These are phyloP conservation scores for Tylopilus orsonianus DNA, from an alignment of 1,284 basidiomycete species.

Conservation along the genomic window DNA sequence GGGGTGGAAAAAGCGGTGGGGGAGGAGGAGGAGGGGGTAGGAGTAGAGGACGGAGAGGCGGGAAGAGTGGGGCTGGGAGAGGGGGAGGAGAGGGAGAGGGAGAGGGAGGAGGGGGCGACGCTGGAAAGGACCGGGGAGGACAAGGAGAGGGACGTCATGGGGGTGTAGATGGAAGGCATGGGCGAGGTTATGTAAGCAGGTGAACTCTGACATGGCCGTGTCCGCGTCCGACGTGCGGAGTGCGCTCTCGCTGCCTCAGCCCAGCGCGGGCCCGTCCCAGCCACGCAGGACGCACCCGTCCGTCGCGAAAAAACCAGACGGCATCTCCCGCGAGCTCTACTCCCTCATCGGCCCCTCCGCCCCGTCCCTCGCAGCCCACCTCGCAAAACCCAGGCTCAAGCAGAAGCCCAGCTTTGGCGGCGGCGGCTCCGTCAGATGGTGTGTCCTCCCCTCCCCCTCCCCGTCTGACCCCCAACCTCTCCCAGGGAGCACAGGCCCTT, in stretches of 20 bases:
- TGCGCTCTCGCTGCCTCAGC: slow-evolving; percentile 59
- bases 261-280: slow-evolving; percentile 9
- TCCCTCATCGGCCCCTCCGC: slow-evolving; percentile 91
- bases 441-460: slow-evolving; percentile 4
- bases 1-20: not conserved
- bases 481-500: slow-evolving; percentile 76
- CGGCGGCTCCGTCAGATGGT: slow-evolving; percentile 68
- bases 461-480: not conserved
- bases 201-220: slow-evolving; percentile 46
- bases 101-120: not conserved
- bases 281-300: slow-evolving; percentile 13
- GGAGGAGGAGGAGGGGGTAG: not conserved
- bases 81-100: not conserved
- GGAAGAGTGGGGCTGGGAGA: not conserved
- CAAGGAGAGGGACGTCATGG: not conserved
- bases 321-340: slow-evolving; percentile 91
- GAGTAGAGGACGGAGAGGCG: not conserved
- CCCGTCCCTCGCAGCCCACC: slow-evolving; percentile 75
- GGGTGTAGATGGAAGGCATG: too few species aligned
- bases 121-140: not conserved
- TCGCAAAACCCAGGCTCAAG: slow-evolving; percentile 82
- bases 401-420: slow-evolving; percentile 76
- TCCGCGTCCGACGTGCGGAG: slow-evolving; percentile 82
- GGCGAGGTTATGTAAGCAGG: slow-evolving; percentile 14
- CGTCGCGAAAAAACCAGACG: slow-evolving; percentile 71